Evolutionary conservation across 768 basidiomycete species (phyloP).

Genomic region (Tubosaeta sp.): DNA sequence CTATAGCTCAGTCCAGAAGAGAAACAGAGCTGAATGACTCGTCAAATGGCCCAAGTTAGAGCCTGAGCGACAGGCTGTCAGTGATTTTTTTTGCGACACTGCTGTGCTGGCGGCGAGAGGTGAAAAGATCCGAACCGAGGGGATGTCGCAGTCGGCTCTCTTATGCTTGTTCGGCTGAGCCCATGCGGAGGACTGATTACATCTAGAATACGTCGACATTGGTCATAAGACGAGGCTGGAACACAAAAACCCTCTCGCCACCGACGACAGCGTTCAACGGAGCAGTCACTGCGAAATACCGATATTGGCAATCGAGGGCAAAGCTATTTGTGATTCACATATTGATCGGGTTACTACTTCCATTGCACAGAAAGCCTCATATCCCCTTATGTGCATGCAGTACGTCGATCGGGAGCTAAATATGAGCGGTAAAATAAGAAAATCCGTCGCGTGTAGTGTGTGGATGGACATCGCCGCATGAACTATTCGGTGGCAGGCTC

Average conservation of each 20-base stretch:
- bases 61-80: constrained; percentile 4
- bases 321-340: neutral
- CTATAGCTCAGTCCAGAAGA: neutral
- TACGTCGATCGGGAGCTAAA: constrained; percentile 9
- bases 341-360: constrained; percentile 6
- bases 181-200: constrained; percentile 14
- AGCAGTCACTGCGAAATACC: neutral
- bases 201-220: constrained; percentile 4
- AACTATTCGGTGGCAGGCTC: constrained; percentile 1
- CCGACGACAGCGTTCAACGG: neutral
- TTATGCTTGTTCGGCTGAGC: neutral
- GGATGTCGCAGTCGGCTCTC: neutral
- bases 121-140: constrained; percentile 7
- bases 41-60: neutral
- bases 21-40: neutral
- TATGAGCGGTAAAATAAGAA: neutral
- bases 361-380: constrained; percentile 12
- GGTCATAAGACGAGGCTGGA: neutral
- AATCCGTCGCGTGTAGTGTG: neutral
- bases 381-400: constrained; percentile 5
- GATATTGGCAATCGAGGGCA: neutral
- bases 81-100: neutral
- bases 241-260: neutral
- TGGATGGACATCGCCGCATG: neutral
- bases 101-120: neutral